phyloP scores from a whole-genome alignment of 1,139 yeast genomes.

The Ogataea hybrid region DNA sequence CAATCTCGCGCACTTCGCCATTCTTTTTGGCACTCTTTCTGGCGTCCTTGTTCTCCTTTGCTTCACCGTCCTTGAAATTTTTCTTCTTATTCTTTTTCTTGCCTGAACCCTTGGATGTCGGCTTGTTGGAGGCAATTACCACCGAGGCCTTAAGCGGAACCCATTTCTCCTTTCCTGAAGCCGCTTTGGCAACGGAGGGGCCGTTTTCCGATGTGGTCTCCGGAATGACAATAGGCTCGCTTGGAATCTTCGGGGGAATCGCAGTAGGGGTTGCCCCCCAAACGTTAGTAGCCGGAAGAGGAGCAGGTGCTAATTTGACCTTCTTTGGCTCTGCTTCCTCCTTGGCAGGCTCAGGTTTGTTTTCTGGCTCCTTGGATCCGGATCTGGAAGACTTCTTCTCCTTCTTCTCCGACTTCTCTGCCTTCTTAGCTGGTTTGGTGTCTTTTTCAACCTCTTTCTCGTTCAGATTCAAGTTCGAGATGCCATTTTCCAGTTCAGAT shows the following conservation, averaged over 20 bases:
- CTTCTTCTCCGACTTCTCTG: constrained; percentile 7
- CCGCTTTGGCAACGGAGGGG: constrained; percentile 42
- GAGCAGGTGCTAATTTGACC: constrained; percentile 67
- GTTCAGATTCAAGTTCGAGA: constrained; percentile 8
- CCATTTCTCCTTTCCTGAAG: constrained; percentile 75
- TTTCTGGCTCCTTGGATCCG: constrained; percentile 8
- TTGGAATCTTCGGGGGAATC: constrained; percentile 32
- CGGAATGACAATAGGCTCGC: constrained; percentile 32
- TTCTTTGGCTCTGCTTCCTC: constrained; percentile 25
- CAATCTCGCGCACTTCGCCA: constrained; percentile 7
- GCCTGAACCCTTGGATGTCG: constrained; percentile 12
- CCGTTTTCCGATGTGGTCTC: constrained; percentile 38
- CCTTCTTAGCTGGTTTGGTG: constrained; percentile 4
- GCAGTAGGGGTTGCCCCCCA: constrained; percentile 54
- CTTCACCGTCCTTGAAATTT: constrained; percentile 16
- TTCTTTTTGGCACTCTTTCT: constrained; percentile 10
- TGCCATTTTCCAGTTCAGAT: constrained; percentile 8
- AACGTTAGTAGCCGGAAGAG: constrained; percentile 67
- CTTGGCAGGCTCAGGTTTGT: constrained; percentile 18
- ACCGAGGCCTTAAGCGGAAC: constrained; percentile 81
- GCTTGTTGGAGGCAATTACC: constrained; percentile 38
- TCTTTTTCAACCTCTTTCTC: constrained; percentile 10
- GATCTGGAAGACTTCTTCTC: constrained; percentile 10
- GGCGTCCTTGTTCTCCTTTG: constrained; percentile 12
- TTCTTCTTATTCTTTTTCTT: constrained; percentile 23